These are phyloP conservation scores for Candida michaelii DNA, from an alignment of 805 yeast species.

Conservation along the genomic window DNA sequence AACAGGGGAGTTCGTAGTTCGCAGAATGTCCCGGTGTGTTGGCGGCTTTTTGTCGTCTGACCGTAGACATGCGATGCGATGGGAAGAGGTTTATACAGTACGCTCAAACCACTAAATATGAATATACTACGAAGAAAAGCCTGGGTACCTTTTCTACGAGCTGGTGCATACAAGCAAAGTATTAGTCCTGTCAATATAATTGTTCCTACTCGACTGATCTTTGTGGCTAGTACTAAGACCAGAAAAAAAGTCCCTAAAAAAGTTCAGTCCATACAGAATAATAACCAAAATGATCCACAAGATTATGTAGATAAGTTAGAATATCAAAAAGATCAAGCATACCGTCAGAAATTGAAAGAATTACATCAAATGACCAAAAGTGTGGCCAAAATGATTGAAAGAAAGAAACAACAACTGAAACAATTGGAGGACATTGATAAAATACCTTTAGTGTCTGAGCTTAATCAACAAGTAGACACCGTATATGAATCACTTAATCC, in stretches of 20 bases:
- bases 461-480: constrained; percentile 13
- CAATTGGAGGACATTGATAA: constrained; percentile 16
- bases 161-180: background rate
- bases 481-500: constrained; percentile 14
- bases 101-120: background rate
- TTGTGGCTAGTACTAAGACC: constrained; percentile 2
- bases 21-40: too few relatives aligned
- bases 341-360: constrained; percentile 25
- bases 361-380: constrained; percentile 29
- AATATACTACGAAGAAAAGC: background rate
- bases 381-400: constrained; percentile 24
- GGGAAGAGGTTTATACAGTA: background rate
- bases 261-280: too few relatives aligned
- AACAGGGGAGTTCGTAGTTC: too few relatives aligned
- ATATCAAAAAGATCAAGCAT: constrained; percentile 21
- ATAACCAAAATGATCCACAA: too few relatives aligned
- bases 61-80: background rate
- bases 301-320: constrained; percentile 3
- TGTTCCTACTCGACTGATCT: constrained; percentile 1
- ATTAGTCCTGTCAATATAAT: background rate
- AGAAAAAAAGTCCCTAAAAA: background rate
- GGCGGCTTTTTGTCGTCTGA: background rate
- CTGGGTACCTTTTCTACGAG: background rate
- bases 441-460: constrained; percentile 20
- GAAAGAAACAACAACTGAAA: constrained; percentile 19